phyloP scores from a whole-genome alignment of 2,329 filamentous ascomycete genomes.

The Xylariaceae sp. region DNA sequence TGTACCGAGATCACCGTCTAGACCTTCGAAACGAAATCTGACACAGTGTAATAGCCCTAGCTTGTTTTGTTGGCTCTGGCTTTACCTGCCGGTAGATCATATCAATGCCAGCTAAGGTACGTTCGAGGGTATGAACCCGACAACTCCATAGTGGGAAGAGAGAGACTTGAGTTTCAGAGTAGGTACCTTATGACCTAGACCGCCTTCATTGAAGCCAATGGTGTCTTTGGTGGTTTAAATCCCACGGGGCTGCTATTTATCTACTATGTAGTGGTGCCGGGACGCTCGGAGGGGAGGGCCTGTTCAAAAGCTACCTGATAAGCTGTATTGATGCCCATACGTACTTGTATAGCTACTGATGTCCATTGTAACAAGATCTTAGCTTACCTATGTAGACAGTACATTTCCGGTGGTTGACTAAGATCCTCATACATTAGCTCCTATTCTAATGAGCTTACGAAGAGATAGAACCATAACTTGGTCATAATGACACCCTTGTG shows the following conservation, averaged over 20 bases:
- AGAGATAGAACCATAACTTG: no score
- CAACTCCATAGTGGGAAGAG: neutral
- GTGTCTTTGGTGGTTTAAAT: neutral
- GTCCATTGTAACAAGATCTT: slow-evolving; percentile 5
- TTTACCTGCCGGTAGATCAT: slow-evolving; percentile 21
- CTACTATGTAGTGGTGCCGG: neutral
- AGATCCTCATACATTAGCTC: no score
- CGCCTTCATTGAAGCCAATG: neutral
- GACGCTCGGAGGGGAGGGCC: no score
- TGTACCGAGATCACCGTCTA: slow-evolving; percentile 14
- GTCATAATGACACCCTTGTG: no score
- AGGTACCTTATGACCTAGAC: neutral
- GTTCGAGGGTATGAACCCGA: slow-evolving; percentile 1
- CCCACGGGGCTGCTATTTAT: neutral
- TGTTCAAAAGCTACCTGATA: no score
- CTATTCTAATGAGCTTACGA: no score
- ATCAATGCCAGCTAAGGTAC: neutral
- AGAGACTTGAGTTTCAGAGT: neutral
- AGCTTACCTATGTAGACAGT: no score
- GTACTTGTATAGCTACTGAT: neutral
- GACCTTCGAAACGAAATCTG: slow-evolving; percentile 7
- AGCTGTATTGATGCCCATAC: neutral
- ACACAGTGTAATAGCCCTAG: neutral
- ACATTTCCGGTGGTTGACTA: no score
- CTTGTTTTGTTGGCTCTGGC: slow-evolving; percentile 4